Conservation (phyloP, 345 rosid species). For the Balakata baccata region DNA sequence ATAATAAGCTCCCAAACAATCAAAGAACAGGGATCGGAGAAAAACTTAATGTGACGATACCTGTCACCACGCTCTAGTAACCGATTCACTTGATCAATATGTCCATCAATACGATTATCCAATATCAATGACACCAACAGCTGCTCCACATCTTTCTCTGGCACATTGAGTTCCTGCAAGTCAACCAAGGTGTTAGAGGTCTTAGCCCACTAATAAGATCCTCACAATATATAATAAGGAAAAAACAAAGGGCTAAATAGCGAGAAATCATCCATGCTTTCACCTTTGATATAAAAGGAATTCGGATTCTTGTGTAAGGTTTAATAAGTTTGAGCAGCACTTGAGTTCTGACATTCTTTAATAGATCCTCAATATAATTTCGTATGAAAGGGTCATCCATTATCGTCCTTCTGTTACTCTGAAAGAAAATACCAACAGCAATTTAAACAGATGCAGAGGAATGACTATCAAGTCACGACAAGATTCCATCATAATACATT, state of each 20-base stretch:
- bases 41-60: conserved; percentile 23
- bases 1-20: conserved; percentile 12
- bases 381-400: conserved; percentile 97
- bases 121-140: conserved; percentile 79
- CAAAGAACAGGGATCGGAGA: neutral
- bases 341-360: conserved; percentile 97
- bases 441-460: conserved; percentile 1
- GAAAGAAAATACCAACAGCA: conserved; percentile 14
- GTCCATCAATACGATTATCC: conserved; percentile 91
- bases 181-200: conserved; percentile 5
- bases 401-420: conserved; percentile 91
- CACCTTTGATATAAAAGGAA: conserved; percentile 89
- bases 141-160: conserved; percentile 93
- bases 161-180: conserved; percentile 81
- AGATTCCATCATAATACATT: neutral
- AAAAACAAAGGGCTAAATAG: conserved; percentile 12
- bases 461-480: neutral
- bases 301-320: conserved; percentile 88
- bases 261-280: conserved; percentile 7
- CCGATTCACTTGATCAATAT: conserved; percentile 95
- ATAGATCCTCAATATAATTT: conserved; percentile 92
- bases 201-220: neutral
- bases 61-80: conserved; percentile 85
- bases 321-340: conserved; percentile 95
- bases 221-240: neutral